Conservation (phyloP, 371 early-diverging fungal species). For the Gilbertella persicaria region DNA sequence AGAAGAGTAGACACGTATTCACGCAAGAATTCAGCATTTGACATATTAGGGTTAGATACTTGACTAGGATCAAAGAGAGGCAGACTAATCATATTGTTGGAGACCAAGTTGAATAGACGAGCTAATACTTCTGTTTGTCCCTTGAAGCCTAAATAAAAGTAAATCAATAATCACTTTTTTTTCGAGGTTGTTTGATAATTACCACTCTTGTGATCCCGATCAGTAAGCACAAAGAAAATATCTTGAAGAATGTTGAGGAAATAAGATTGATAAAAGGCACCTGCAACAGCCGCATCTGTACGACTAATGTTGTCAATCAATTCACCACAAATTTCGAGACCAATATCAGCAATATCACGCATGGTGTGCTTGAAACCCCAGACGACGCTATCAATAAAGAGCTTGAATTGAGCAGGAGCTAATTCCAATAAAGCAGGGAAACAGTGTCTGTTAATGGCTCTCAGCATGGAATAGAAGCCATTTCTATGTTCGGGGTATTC, state of each 20-base stretch:
- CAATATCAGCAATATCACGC: conserved; percentile 95
- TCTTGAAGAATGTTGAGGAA: conserved; percentile 90
- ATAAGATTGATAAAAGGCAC: conserved; percentile 89
- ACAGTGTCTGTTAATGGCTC: conserved; percentile 84
- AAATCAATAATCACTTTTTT: no score
- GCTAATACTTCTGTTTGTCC: conserved; percentile 88
- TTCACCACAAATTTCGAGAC: conserved; percentile 84
- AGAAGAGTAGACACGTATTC: conserved; percentile 83
- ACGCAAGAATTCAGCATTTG: conserved; percentile 77
- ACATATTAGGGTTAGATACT: conserved; percentile 71
- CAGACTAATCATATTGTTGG: conserved; percentile 76
- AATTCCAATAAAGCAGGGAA: conserved; percentile 88
- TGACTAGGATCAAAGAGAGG: conserved; percentile 79
- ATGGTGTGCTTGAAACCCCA: conserved; percentile 99
- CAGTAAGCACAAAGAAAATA: conserved; percentile 95
- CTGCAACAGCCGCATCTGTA: conserved; percentile 77
- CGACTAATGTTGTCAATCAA: conserved; percentile 78
- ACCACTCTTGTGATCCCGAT: conserved; percentile 97
- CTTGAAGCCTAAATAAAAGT: conserved; percentile 68
- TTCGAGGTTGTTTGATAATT: conserved; percentile 16
- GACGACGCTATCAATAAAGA: conserved; percentile 89
- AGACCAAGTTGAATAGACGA: conserved; percentile 85
- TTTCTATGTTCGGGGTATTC: conserved; percentile 97
- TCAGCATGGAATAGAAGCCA: conserved; percentile 90
- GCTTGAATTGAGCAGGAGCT: conserved; percentile 83